Evolutionary conservation across 768 basidiomycete genomes (phyloP).

Genomic region (Heimioporus sp.): DNA sequence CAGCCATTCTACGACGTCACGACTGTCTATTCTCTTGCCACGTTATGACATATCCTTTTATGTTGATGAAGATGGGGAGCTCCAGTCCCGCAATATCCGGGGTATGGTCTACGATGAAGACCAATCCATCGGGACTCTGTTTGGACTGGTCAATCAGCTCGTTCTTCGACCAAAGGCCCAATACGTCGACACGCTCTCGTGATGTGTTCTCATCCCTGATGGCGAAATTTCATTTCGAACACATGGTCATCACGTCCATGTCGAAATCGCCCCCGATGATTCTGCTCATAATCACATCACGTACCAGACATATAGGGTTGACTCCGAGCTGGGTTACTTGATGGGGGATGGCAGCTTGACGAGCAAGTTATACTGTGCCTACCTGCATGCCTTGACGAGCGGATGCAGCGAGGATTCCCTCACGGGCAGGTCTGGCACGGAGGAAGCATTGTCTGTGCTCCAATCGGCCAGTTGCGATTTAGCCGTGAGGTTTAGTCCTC

Average conservation of each 20-base stretch:
- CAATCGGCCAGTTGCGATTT: conserved; percentile 36
- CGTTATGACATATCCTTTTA: conserved; percentile 40
- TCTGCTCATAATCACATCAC: not conserved
- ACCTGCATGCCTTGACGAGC: conserved; percentile 46
- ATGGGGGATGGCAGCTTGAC: conserved; percentile 7
- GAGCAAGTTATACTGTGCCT: conserved; percentile 35
- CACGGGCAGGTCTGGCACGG: conserved; percentile 18
- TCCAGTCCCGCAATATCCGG: conserved; percentile 39
- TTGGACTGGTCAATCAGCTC: conserved; percentile 39
- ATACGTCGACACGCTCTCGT: conserved; percentile 1
- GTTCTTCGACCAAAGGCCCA: conserved; percentile 32
- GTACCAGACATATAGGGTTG: conserved; percentile 28
- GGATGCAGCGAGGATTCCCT: conserved; percentile 42
- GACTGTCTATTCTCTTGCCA: conserved; percentile 34
- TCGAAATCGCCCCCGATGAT: conserved; percentile 1
- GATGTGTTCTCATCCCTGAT: conserved; percentile 37
- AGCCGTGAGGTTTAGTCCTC: conserved; percentile 31
- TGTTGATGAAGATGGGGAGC: conserved; percentile 24
- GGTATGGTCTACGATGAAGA: conserved; percentile 37
- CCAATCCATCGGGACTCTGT: conserved; percentile 24
- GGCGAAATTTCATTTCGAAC: conserved; percentile 34
- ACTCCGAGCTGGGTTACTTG: conserved; percentile 28
- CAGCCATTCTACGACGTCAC: not conserved
- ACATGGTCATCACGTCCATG: conserved; percentile 7
- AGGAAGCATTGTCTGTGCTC: conserved; percentile 36